phyloP scores from a whole-genome alignment of 352 stramenopile genomes.

The Poterioochromonas sp. region DNA sequence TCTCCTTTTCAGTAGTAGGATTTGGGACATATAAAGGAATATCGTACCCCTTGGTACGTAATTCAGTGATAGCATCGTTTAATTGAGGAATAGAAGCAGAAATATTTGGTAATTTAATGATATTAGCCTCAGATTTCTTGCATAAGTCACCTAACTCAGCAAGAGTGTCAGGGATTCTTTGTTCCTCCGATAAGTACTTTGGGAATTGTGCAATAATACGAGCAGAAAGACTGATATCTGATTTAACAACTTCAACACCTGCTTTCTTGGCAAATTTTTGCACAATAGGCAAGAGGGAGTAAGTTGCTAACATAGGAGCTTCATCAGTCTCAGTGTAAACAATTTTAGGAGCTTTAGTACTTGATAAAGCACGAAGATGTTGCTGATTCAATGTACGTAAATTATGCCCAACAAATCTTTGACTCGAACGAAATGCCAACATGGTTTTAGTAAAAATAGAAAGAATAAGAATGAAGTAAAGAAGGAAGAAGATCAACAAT shows the following conservation, averaged over 20 bases:
- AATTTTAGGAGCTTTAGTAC: slow-evolving; percentile 41
- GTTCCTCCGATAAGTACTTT: slow-evolving; percentile 50
- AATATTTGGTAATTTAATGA: slow-evolving; percentile 68
- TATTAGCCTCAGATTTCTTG: slow-evolving; percentile 56
- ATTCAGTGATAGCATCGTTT: slow-evolving; percentile 57
- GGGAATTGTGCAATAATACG: slow-evolving; percentile 59
- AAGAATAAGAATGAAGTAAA: too few species aligned
- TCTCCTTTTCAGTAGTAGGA: slow-evolving; percentile 52
- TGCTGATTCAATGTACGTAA: too few species aligned
- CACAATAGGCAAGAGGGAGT: slow-evolving; percentile 56
- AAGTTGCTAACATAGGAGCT: slow-evolving; percentile 62
- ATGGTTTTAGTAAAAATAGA: too few species aligned
- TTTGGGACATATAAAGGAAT: slow-evolving; percentile 58
- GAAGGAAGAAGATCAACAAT: too few species aligned
- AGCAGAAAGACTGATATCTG: slow-evolving; percentile 58
- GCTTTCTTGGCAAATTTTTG: slow-evolving; percentile 49
- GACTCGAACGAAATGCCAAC: too few species aligned
- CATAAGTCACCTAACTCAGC: slow-evolving; percentile 54
- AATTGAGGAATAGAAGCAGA: slow-evolving; percentile 60
- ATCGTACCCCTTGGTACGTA: slow-evolving; percentile 60
- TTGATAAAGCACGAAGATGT: too few species aligned
- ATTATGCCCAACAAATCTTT: too few species aligned
- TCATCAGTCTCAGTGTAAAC: slow-evolving; percentile 63
- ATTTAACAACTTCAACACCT: slow-evolving; percentile 54
- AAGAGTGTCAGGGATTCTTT: slow-evolving; percentile 59